Evolutionary conservation across 495 filamentous ascomycete genomes (phyloP).

Genomic region (Lasiosphaeria ovina): DNA sequence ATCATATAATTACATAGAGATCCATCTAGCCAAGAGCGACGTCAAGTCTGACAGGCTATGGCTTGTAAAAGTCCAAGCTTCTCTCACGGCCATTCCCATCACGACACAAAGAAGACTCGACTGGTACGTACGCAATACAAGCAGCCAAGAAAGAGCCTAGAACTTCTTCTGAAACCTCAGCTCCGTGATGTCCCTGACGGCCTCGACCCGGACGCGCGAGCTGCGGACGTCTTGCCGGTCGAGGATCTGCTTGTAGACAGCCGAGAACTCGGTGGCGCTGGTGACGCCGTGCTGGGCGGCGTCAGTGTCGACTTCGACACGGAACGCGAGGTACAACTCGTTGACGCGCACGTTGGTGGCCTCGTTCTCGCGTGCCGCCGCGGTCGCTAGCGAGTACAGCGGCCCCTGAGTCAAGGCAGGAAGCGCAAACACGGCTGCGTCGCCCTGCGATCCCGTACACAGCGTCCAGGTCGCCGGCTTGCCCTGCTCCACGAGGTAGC

Average conservation of each 20-base stretch:
- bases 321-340: slow-evolving; percentile 35
- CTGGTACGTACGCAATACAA: too few relatives aligned
- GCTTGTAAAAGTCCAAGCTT: too few relatives aligned
- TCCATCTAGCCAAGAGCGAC: too few relatives aligned
- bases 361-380: slow-evolving; percentile 34
- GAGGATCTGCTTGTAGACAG: slow-evolving; percentile 14
- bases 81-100: too few relatives aligned
- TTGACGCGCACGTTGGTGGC: slow-evolving; percentile 42
- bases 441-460: slow-evolving; percentile 40
- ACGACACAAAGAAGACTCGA: too few relatives aligned
- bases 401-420: slow-evolving; percentile 39
- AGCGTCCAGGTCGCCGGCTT: slow-evolving; percentile 35
- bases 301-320: slow-evolving; percentile 36
- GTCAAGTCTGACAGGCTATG: too few relatives aligned
- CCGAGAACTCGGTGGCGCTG: slow-evolving; percentile 27
- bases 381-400: slow-evolving; percentile 36
- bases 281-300: slow-evolving; percentile 24
- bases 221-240: slow-evolving; percentile 5
- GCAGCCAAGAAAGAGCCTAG: neutral
- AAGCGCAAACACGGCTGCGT: slow-evolving; percentile 27
- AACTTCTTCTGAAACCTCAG: slow-evolving; percentile 15
- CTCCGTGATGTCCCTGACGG: slow-evolving; percentile 5
- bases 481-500: slow-evolving; percentile 39
- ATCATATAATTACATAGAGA: too few relatives aligned
- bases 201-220: slow-evolving; percentile 7